Base-by-base conservation (phyloP, 148 eudicot species). In the Vaccinium corymbosum region DNA sequence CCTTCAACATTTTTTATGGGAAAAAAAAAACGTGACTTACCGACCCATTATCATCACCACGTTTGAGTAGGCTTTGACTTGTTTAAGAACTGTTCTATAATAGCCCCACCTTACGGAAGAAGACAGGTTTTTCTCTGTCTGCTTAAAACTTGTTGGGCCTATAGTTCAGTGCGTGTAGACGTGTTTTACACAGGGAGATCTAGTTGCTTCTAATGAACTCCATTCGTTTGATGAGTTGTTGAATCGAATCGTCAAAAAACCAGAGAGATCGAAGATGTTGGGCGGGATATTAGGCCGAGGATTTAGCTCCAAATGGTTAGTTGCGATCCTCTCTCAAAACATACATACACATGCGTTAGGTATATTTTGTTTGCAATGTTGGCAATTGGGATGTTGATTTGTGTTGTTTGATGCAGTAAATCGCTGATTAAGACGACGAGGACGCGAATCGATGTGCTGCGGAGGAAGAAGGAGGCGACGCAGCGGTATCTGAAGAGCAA, bases 401-500 rank as follows among this genome's bases (percentile, higher is more conserved):
- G 82, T 20, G 77, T 46, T 46, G 48, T 66, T 16, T 85, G 78
- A 78, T 87, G 83, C 86, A 92, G 95, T 80, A 92, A 91, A 89
- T 90, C 95, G 70, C 57, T 92, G 90, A 90, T 94, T 49, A 95
- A 93, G 89, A 86, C 81, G 84, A 92, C 93, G 14, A 87, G 93
- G 86, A 90, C 90, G 49, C 86, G 98, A 84, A 92, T 95, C 85
- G 98, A 91, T 48, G 95, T 86, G 86, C 86, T 94, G 75, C 76
- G 94, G 68, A 82, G 90, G 85, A 90, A 91, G 86, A 87, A 93
- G 76, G 94, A 87, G 88, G 98, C 98, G 59, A 95, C 95, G 80
- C 93, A 92, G 87, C 92, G 91, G 94, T 94, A 92, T 85, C 88
- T 94, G 16, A 92, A 92, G 83, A 92, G 93, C 68, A 97, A 93